phyloP scores from a whole-genome alignment of 1,139 yeast species.

The Yamadazyma songkhlaensis region DNA sequence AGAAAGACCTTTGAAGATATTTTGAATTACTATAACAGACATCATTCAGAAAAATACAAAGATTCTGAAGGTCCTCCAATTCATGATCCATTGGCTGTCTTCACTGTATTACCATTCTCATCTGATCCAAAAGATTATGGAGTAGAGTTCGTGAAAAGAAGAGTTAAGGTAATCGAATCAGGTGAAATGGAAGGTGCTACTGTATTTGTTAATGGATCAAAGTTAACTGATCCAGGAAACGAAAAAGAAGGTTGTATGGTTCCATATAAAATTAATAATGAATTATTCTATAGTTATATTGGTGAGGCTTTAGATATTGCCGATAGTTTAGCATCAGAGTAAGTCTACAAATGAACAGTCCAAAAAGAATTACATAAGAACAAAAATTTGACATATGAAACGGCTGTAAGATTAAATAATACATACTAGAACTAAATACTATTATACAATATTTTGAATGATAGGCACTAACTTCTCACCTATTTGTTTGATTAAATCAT shows the following conservation, averaged over 20 bases:
- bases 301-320: slow-evolving; percentile 14
- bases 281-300: slow-evolving; percentile 34
- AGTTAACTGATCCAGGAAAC: slow-evolving; percentile 21
- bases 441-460: neutral
- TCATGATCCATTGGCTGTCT: slow-evolving; percentile 79
- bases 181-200: slow-evolving; percentile 37
- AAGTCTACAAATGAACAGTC: too few relatives aligned
- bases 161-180: slow-evolving; percentile 22
- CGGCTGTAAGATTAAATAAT: too few relatives aligned
- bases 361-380: too few relatives aligned
- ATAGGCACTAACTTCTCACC: slow-evolving; percentile 16
- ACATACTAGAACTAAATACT: neutral
- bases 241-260: slow-evolving; percentile 43
- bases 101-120: slow-evolving; percentile 49
- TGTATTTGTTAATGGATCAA: slow-evolving; percentile 24
- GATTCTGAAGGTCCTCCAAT: slow-evolving; percentile 62
- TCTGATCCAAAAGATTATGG: slow-evolving; percentile 26
- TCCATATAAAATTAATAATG: slow-evolving; percentile 42
- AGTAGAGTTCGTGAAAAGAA: slow-evolving; percentile 24
- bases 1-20: slow-evolving; percentile 56
- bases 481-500: slow-evolving; percentile 37
- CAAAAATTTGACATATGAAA: too few relatives aligned
- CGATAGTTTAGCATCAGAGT: slow-evolving; percentile 4
- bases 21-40: slow-evolving; percentile 52
- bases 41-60: slow-evolving; percentile 19